Percentiles rank a stretch among this genome's conserved stretches.
Conservation (phyloP, 1,284 basidiomycete species). For the Cyathus pygmaeus region DNA sequence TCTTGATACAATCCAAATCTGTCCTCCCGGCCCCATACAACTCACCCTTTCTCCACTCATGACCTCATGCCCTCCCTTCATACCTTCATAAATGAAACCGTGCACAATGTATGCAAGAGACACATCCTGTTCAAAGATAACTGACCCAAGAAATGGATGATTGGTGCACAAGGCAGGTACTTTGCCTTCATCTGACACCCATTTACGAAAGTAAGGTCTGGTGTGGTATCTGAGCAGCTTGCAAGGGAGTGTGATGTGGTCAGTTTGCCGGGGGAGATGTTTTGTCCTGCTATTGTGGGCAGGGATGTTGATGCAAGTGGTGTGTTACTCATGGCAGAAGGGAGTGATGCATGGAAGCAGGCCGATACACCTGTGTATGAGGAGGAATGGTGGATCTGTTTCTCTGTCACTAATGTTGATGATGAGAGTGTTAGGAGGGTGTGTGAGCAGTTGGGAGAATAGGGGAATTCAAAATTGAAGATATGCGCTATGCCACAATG, state of each 20-base stretch:
- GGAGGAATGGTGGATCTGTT: conserved; percentile 72
- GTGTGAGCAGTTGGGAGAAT: conserved; percentile 63
- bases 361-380: conserved; percentile 45
- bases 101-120: conserved; percentile 62
- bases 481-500: too few relatives aligned
- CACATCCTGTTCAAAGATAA: conserved; percentile 66
- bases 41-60: conserved; percentile 70
- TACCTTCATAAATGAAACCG: conserved; percentile 61
- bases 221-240: conserved; percentile 67
- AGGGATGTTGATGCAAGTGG: conserved; percentile 41
- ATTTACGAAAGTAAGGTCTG: conserved; percentile 59
- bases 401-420: conserved; percentile 85
- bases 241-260: conserved; percentile 74
- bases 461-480: too few relatives aligned
- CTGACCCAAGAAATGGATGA: conserved; percentile 64
- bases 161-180: conserved; percentile 76
- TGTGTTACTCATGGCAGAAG: too few relatives aligned
- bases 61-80: conserved; percentile 63
- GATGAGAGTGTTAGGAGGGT: conserved; percentile 69
- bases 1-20: conserved; percentile 85
- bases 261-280: conserved; percentile 77
- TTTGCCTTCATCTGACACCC: conserved; percentile 84
- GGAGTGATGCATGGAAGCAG: too few relatives aligned
- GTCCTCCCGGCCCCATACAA: conserved; percentile 79
- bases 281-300: conserved; percentile 52